phyloP scores from a whole-genome alignment of 2,329 filamentous ascomycete genomes.

The Epichloe baconii region DNA sequence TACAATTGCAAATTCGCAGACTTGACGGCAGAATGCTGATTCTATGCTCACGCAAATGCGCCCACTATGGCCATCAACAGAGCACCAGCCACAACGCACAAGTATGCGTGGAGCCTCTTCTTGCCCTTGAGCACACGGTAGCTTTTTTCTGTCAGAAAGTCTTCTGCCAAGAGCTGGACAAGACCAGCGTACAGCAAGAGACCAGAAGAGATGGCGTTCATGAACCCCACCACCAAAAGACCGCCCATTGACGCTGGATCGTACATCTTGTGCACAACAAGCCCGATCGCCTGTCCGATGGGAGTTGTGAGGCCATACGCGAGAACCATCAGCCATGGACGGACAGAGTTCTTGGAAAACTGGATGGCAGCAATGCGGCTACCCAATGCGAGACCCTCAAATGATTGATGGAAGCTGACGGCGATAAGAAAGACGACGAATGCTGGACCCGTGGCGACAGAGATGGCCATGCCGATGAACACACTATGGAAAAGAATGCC shows the following conservation, averaged over 20 bases:
- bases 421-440: slow-evolving; percentile 71
- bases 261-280: slow-evolving; percentile 66
- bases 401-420: slow-evolving; percentile 76
- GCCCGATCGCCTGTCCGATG: slow-evolving; percentile 69
- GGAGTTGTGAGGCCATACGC: slow-evolving; percentile 69
- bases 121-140: slow-evolving; percentile 52
- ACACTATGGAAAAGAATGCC: slow-evolving; percentile 77
- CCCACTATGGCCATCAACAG: slow-evolving; percentile 59
- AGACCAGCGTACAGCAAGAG: slow-evolving; percentile 70
- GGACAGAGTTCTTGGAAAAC: slow-evolving; percentile 59
- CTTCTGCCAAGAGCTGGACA: slow-evolving; percentile 74
- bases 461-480: slow-evolving; percentile 79
- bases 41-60: slow-evolving; percentile 47
- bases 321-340: slow-evolving; percentile 74
- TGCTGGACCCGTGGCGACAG: slow-evolving; percentile 64
- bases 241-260: slow-evolving; percentile 58
- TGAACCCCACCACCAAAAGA: slow-evolving; percentile 70
- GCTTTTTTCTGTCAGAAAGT: slow-evolving; percentile 64
- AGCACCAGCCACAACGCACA: slow-evolving; percentile 51
- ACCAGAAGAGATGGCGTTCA: slow-evolving; percentile 75
- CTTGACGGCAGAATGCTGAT: background rate
- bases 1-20: no score
- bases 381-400: slow-evolving; percentile 76
- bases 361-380: slow-evolving; percentile 73
- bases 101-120: slow-evolving; percentile 47